A percentile compares a stretch with the other conserved stretches of the same genome.
These are phyloP conservation scores for Biscogniauxia marginata DNA, from an alignment of 2,329 filamentous ascomycete genomes.

Conservation along the genomic window DNA sequence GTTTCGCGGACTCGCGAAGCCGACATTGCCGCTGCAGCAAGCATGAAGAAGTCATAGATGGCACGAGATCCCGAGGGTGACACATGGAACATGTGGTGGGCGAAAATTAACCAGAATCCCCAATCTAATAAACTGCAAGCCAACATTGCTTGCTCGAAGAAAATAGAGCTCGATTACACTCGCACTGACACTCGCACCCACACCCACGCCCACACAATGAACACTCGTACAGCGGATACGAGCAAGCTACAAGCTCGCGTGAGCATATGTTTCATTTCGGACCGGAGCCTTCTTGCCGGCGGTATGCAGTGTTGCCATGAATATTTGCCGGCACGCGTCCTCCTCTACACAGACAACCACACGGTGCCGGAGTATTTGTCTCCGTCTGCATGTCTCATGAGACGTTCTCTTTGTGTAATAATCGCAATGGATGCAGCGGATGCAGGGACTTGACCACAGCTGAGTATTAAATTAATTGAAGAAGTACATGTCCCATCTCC, in stretches of 20 bases:
- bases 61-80: neutral
- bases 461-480: neutral
- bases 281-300: conserved; percentile 7
- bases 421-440: neutral
- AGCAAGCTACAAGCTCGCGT: conserved; percentile 8
- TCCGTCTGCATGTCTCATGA: conserved; percentile 5
- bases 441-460: neutral
- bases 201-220: neutral
- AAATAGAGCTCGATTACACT: conserved; percentile 9
- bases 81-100: neutral
- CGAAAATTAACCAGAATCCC: neutral
- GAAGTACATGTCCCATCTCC: neutral
- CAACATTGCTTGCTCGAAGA: neutral
- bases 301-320: conserved; percentile 12
- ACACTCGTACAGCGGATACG: conserved; percentile 24
- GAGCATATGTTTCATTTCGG: conserved; percentile 6
- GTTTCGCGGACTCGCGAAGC: neutral
- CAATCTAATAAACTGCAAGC: neutral
- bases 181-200: neutral
- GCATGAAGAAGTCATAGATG: neutral
- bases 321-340: conserved; percentile 6
- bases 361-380: neutral
- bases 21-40: neutral
- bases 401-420: neutral
- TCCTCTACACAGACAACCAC: conserved; percentile 2